Conservation (phyloP, 2,329 filamentous ascomycete species). For the Curvularia hawaiiensis region DNA sequence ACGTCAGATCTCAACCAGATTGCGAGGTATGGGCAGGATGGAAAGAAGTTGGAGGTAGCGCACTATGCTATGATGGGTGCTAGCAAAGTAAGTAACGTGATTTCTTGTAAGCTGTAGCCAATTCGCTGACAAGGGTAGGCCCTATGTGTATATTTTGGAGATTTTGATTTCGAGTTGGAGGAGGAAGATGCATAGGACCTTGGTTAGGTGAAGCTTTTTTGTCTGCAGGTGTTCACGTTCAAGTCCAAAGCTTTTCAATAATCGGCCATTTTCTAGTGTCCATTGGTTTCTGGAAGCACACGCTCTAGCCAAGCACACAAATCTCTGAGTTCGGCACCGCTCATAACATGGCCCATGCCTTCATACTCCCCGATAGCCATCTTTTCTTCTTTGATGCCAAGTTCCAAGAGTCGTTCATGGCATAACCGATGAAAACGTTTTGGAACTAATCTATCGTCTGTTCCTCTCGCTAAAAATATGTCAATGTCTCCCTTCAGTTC, state of each 20-base stretch:
- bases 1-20: conserved; percentile 48
- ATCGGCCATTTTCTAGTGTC: background rate
- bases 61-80: conserved; percentile 93
- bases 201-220: background rate
- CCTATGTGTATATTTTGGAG: conserved; percentile 64
- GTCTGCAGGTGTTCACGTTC: background rate
- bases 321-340: conserved; percentile 52
- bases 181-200: conserved; percentile 17
- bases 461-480: conserved; percentile 55
- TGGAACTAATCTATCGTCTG: conserved; percentile 55
- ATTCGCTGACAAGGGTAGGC: conserved; percentile 45
- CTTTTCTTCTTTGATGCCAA: conserved; percentile 48
- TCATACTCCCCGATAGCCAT: conserved; percentile 55
- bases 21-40: conserved; percentile 40
- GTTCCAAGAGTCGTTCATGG: conserved; percentile 47
- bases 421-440: conserved; percentile 51
- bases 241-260: background rate
- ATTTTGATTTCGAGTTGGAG: conserved; percentile 50
- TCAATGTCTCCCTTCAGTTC: conserved; percentile 44
- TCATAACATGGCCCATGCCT: conserved; percentile 54
- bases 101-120: background rate
- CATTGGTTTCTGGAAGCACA: conserved; percentile 41
- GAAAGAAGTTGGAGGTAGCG: conserved; percentile 44
- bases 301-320: conserved; percentile 52
- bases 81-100: conserved; percentile 69